Conservation (phyloP, 176 grass and related monocot species). For the Tillandsia leiboldiana region DNA sequence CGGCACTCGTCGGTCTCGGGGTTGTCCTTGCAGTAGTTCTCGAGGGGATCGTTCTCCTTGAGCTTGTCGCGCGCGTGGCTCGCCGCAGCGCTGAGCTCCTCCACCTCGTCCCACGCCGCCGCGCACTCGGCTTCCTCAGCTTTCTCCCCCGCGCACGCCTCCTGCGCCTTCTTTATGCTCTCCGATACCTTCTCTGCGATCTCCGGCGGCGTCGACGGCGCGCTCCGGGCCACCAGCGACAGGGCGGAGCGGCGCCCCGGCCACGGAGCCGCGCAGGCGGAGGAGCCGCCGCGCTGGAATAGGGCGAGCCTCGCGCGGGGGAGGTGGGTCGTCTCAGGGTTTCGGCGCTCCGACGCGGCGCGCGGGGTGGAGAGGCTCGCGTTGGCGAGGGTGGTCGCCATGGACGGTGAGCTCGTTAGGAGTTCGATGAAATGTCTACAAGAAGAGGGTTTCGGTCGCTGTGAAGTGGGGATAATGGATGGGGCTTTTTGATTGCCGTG, state of each 20-base stretch:
- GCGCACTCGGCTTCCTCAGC: constrained; percentile 46
- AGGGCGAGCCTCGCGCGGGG: not conserved
- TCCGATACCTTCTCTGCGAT: constrained; percentile 80
- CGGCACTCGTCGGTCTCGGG: constrained; percentile 85
- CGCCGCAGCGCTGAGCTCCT: constrained; percentile 80
- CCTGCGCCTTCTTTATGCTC: constrained; percentile 87
- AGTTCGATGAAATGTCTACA: not conserved
- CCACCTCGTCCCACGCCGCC: constrained; percentile 87
- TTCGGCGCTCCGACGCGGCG: constrained; percentile 19
- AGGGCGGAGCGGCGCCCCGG: not conserved
- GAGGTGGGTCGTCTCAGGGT: constrained; percentile 5
- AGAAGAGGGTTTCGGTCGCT: not conserved
- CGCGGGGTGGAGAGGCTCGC: constrained; percentile 34
- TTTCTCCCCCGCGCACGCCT: constrained; percentile 39
- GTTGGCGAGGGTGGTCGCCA: constrained; percentile 45
- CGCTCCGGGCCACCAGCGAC: constrained; percentile 27
- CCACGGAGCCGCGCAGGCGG: not conserved
- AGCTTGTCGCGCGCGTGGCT: constrained; percentile 83
- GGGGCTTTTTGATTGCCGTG: not conserved
- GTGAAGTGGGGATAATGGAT: not conserved
- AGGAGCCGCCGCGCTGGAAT: not conserved
- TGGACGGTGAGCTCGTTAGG: not conserved
- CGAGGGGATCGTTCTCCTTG: constrained; percentile 69
- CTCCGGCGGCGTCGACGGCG: constrained; percentile 44
- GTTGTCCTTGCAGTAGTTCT: constrained; percentile 89